phyloP scores from a whole-genome alignment of 2,329 filamentous ascomycete genomes.

The Cercospora brassicicola region DNA sequence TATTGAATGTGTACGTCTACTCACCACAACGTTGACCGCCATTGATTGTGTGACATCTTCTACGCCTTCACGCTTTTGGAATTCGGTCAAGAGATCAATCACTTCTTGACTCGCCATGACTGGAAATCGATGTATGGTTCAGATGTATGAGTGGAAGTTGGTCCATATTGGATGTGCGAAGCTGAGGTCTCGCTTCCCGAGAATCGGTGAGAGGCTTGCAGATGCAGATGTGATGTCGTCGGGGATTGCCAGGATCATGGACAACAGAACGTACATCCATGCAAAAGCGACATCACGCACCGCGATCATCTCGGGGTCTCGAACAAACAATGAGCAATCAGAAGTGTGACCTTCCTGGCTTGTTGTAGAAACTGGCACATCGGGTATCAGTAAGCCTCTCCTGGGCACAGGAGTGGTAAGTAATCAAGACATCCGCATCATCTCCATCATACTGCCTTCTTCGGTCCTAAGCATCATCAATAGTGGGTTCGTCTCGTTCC shows the following conservation, averaged over 20 bases:
- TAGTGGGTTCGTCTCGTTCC: constrained; percentile 15
- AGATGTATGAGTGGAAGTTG: background rate
- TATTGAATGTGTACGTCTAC: background rate
- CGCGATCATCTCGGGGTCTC: background rate
- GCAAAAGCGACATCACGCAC: background rate
- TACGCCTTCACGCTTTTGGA: constrained; percentile 7
- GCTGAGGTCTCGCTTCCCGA: background rate
- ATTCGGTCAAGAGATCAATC: constrained; percentile 5
- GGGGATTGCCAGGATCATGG: background rate
- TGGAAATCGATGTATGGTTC: background rate
- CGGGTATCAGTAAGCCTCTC: background rate
- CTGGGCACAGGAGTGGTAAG: background rate
- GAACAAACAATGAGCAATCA: background rate
- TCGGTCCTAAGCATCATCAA: constrained; percentile 15
- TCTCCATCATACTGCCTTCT: constrained; percentile 13
- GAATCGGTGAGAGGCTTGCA: background rate
- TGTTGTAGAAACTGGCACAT: background rate
- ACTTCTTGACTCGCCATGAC: background rate
- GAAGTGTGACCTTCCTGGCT: background rate
- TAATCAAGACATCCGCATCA: constrained; percentile 11
- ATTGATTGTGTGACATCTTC: constrained; percentile 6
- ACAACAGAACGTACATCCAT: background rate
- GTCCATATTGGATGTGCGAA: background rate
- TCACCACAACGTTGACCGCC: constrained; percentile 4
- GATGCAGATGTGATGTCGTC: constrained; percentile 1